Percentiles rank a stretch among this genome's conserved stretches.
These are phyloP conservation scores for Skeletonema marinoi DNA, from an alignment of 108 stramenopile genomes.

Conservation along the genomic window DNA sequence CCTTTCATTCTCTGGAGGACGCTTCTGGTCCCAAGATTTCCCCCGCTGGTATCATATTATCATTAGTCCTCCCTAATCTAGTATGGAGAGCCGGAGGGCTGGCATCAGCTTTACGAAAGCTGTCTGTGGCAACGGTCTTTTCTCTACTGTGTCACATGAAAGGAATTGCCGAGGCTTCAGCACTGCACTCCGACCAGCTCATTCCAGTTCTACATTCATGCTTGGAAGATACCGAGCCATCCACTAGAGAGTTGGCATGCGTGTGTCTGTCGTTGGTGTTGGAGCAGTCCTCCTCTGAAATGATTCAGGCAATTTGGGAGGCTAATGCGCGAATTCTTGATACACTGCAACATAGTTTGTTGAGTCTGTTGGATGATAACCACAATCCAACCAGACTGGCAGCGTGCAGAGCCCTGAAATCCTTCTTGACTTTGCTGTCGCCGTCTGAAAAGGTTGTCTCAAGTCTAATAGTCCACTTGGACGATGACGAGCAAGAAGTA, in stretches of 20 bases:
- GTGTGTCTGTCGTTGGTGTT: constrained; percentile 29
- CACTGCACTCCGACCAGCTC: constrained; percentile 12
- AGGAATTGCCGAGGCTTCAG: neutral
- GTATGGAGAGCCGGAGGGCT: constrained; percentile 41
- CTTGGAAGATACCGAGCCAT: constrained; percentile 40
- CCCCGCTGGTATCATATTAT: constrained; percentile 15
- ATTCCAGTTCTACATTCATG: constrained; percentile 45
- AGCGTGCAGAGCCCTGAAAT: constrained; percentile 14
- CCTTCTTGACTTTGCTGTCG: constrained; percentile 2
- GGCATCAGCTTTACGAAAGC: constrained; percentile 34
- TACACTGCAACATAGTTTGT: constrained; percentile 20
- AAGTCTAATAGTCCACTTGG: constrained; percentile 26
- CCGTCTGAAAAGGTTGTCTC: constrained; percentile 21
- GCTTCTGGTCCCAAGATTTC: neutral
- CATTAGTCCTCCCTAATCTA: constrained; percentile 39
- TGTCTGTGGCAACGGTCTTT: constrained; percentile 41
- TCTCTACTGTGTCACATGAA: constrained; percentile 17
- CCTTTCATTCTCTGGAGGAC: constrained; percentile 5
- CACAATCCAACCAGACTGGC: constrained; percentile 38
- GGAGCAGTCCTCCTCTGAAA: constrained; percentile 9
- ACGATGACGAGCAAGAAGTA: constrained; percentile 27
- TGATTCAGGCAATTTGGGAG: constrained; percentile 20
- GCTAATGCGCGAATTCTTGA: constrained; percentile 17
- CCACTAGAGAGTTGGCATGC: constrained; percentile 38
- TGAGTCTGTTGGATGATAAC: constrained; percentile 40